These are phyloP conservation scores for Amylocystis lapponica DNA, from an alignment of 768 basidiomycete species.

Conservation along the genomic window DNA sequence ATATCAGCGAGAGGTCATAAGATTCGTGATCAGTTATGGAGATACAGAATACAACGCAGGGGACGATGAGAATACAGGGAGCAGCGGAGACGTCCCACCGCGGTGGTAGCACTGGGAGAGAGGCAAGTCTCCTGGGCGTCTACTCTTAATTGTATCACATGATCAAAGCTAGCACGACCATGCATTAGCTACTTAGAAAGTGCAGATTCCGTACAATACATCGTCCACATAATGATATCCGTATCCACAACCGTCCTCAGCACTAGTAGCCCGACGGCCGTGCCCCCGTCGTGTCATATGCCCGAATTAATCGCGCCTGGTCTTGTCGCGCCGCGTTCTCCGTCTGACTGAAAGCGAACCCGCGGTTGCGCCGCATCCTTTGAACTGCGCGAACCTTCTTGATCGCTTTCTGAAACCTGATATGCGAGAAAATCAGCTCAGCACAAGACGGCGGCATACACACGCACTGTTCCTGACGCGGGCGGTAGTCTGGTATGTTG, in stretches of 20 bases:
- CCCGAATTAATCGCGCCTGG: constrained; percentile 78
- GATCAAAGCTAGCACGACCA: too few relatives aligned
- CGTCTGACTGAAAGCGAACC: constrained; percentile 97
- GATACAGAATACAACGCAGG: too few relatives aligned
- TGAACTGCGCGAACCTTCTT: constrained; percentile 99
- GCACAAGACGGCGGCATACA: background rate
- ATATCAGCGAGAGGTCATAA: too few relatives aligned
- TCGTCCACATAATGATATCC: constrained; percentile 20
- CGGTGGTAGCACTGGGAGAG: too few relatives aligned
- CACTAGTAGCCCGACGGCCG: constrained; percentile 65
- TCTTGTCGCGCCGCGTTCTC: constrained; percentile 83
- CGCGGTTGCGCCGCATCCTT: constrained; percentile 91
- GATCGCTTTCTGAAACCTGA: constrained; percentile 96
- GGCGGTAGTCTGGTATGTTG: constrained; percentile 94
- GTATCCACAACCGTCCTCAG: constrained; percentile 5
- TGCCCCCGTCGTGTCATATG: constrained; percentile 74
- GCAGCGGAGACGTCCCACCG: too few relatives aligned
- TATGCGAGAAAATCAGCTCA: constrained; percentile 2
- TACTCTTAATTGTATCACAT: too few relatives aligned
- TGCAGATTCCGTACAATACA: constrained; percentile 20
- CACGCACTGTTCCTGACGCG: constrained; percentile 91
- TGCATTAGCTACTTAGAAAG: too few relatives aligned
- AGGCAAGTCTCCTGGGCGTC: too few relatives aligned
- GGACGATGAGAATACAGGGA: too few relatives aligned
- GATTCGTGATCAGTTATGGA: too few relatives aligned